A percentile compares a stretch with the other conserved stretches of the same genome.
Conservation (phyloP, 371 early-diverging fungal species). For the Mucor ambiguus region DNA sequence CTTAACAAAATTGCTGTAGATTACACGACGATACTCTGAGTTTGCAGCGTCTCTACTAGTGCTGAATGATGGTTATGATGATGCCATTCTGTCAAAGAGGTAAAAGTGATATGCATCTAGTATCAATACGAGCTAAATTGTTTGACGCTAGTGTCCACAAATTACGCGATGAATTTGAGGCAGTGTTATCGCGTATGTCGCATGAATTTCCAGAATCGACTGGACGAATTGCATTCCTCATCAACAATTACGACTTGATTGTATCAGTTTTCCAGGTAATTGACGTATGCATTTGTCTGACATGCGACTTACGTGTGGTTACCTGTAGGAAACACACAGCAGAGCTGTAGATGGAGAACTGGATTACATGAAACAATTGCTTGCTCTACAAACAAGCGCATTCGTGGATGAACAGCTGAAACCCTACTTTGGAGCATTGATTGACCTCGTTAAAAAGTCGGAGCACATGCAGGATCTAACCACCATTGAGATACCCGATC, state of each 20-base stretch:
- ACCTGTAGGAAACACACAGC: constrained; percentile 63
- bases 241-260: constrained; percentile 92
- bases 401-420: constrained; percentile 89
- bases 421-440: constrained; percentile 76
- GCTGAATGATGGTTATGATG: constrained; percentile 85
- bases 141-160: constrained; percentile 58
- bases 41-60: constrained; percentile 86
- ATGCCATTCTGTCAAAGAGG: constrained; percentile 79
- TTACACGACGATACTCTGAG: constrained; percentile 84
- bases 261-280: constrained; percentile 68
- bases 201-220: constrained; percentile 71
- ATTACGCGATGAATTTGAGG: constrained; percentile 80
- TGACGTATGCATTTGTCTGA: not conserved
- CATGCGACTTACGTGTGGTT: not conserved
- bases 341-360: constrained; percentile 72
- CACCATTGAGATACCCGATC: constrained; percentile 30
- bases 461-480: constrained; percentile 45
- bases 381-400: constrained; percentile 71
- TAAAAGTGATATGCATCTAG: constrained; percentile 17
- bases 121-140: too few relatives aligned
- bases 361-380: constrained; percentile 68
- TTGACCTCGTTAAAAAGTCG: constrained; percentile 71
- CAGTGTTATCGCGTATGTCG: constrained; percentile 69
- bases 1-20: constrained; percentile 16
- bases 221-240: constrained; percentile 75